Conservation (phyloP, 2,329 filamentous ascomycete genomes). For the Apiospora rasikravindrae region DNA sequence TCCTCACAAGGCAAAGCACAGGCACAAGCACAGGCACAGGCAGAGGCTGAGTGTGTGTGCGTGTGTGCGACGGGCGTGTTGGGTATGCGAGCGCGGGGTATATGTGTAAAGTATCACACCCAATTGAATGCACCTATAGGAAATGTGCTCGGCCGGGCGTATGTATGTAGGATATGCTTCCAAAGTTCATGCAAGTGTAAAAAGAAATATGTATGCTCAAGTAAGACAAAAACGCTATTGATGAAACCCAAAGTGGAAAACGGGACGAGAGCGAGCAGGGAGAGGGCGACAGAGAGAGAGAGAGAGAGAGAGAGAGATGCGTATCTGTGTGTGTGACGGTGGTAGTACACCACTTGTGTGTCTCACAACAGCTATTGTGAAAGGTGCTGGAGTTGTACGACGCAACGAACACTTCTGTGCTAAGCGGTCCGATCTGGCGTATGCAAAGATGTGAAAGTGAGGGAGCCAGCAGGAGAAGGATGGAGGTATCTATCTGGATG, state of each 20-base stretch:
- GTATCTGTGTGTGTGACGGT: not conserved
- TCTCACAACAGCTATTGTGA: not conserved
- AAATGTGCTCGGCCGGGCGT: not conserved
- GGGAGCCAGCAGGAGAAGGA: not conserved
- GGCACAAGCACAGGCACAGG: conserved; percentile 11
- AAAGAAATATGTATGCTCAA: not conserved
- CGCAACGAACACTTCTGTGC: not conserved
- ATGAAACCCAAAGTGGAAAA: not conserved
- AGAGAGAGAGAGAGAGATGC: not conserved
- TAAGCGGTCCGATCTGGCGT: conserved; percentile 7
- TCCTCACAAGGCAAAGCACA: conserved; percentile 29
- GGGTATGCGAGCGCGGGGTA: conserved; percentile 12
- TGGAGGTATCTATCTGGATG: not conserved
- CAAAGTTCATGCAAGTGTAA: conserved; percentile 9
- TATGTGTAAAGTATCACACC: not conserved
- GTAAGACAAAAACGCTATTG: conserved; percentile 4
- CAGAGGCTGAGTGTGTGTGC: conserved; percentile 4
- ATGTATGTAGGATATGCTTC: not conserved
- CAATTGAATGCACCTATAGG: not conserved
- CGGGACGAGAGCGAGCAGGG: not conserved
- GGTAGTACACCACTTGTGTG: not conserved
- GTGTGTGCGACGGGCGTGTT: conserved; percentile 1
- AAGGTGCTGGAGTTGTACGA: not conserved
- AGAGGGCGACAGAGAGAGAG: not conserved
- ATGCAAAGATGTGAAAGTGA: not conserved